These are phyloP conservation scores for Fraxinus xanthoxyloides DNA, from an alignment of 305 asterid genomes.

Conservation along the genomic window DNA sequence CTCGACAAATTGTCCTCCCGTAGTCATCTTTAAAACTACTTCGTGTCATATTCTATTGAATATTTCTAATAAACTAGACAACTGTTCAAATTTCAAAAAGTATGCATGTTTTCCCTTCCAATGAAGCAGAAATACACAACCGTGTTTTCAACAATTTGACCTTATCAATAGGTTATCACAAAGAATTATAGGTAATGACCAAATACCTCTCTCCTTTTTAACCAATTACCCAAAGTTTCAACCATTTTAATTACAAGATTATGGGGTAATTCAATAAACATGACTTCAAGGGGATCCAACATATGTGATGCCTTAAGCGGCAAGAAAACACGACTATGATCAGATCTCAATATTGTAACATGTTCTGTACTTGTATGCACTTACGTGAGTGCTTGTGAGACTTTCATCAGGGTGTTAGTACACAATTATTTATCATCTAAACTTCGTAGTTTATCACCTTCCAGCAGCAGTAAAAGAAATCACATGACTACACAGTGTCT, in stretches of 20 bases:
- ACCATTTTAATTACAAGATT: background rate
- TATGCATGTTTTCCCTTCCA: background rate
- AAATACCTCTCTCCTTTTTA: background rate
- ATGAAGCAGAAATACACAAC: background rate
- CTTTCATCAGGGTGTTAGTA: background rate
- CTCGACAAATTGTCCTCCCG: background rate
- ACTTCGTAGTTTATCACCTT: background rate
- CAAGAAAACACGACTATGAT: background rate
- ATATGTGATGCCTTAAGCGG: background rate
- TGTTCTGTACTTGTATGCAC: background rate
- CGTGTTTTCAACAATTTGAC: background rate
- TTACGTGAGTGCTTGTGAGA: background rate
- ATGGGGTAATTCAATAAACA: background rate
- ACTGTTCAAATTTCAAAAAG: slow-evolving; percentile 5
- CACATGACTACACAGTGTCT: background rate
- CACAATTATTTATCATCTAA: background rate
- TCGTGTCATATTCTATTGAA: background rate
- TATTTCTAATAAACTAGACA: background rate
- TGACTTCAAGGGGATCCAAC: background rate
- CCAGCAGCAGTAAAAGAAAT: background rate
- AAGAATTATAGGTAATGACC: background rate
- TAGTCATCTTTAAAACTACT: background rate
- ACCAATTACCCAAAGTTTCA: background rate
- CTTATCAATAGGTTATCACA: background rate
- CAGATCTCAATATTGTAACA: background rate